Evolutionary conservation across 306 rosid species (phyloP), one percentile per base, ranked within the genome.

Genomic region (Vigna hirtella): DNA sequence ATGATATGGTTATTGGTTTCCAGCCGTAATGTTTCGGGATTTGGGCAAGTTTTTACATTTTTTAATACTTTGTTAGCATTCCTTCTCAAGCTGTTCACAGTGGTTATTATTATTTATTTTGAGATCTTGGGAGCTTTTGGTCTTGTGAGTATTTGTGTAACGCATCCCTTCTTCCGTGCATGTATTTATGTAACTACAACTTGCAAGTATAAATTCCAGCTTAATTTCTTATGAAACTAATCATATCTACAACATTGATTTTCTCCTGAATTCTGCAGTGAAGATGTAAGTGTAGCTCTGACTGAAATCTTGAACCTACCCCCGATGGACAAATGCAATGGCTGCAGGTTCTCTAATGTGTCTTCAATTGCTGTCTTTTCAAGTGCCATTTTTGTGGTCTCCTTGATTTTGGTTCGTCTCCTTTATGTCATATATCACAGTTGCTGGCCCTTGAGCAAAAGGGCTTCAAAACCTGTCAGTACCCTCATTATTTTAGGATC

Each of bases 401-500:
- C 84, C 50, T 61, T 85, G 73, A 71, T 88, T 36, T 66, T 81
- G 77, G 59, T 83, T 78, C 81, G 87, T 26, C 36, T 83, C 70
- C 79, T 88, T 55, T 75, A 83, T 74, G 86, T 83, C 77, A 42
- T 83, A 17, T 74, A 66, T 17, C 42, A 78, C 77, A 77, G 84
- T 62, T 47, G 79, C 77, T 70, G 42, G 49, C 81, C 86, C 58
- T 53, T 70, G 40, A 51, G 67, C 24, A 75, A 64, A 77, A 81
- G 86, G 69, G 71, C 79, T 66, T 42, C 45, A 51, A 77, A 81
- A 66, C 84, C 87, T 80, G 73, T 78, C 49, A 58, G 84, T 68
- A 83, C 88, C 61, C 88, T 87, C 18, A 76, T 87, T 72, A 79
- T 87, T 76, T 82, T 87, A 75, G 90, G 90, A 82, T 87, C 90